Base-by-base conservation (phyloP, 73 alveolate species). In the Urostyla sp. region DNA sequence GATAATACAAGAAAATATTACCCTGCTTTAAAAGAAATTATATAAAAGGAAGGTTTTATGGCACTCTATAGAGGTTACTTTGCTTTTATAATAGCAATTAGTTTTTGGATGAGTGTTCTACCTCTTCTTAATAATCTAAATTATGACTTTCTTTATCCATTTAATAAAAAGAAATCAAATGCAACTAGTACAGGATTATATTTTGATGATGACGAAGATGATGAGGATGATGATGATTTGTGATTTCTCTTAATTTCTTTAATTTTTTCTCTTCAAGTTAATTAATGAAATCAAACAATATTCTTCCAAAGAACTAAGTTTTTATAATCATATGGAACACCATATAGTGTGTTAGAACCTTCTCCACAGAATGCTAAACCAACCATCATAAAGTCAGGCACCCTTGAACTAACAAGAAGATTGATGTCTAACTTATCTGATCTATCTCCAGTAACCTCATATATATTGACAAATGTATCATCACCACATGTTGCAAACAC, bases 251-350 rank as follows among this genome's bases (percentile, higher is more conserved):
- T n/a, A n/a, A n/a, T n/a, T n/a, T n/a, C n/a, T n/a, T n/a, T 40
- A 40, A 40, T 40, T 40, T 40, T 11, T 40, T 40, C 10, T 11
- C 51, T 15, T 40, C 10, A 40, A 40, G 15, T 67, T 40, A 67
- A 36, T 72, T 4, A 67, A 13, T 8, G 15, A 5, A 72, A 15
- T 72, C 81, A 83, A 21, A 83, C 75, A 11, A 74, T 67, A 23
- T 83, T 56, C 40, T 83, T 80, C 37, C 75, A 83, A 40, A 73
- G 58, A 23, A 73, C 56, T 30, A 83, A n/a, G 48, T 58, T 83
- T 1, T 83, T 83, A 76, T 45, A 83, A 67, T 83, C 92, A 56
- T 55, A 83, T 10, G 92, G 92, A 28, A 72, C 87, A 3, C 66
- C 92, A 5, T 73, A 67, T 16, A 83, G 37, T 0, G 87, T 67